Evolutionary conservation across 164 flowering plant species (phyloP), one percentile per base, ranked within the genome.

Genomic region (Nymphaea thermarum): DNA sequence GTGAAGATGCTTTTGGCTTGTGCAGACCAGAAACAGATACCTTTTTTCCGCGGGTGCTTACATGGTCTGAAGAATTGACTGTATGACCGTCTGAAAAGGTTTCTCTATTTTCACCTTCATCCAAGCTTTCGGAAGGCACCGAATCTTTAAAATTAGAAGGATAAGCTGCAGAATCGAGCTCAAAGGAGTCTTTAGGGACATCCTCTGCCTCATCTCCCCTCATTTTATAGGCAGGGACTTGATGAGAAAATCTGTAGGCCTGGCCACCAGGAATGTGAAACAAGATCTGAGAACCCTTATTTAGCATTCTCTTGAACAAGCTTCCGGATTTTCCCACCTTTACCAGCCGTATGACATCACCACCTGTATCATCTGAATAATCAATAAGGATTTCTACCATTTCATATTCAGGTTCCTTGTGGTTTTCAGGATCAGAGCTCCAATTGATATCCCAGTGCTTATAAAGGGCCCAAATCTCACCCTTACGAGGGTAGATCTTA

Each of bases 391-490:
- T 68, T 75, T 82, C 86, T 14, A 86, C 93, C 71, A 77, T 73
- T 42, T 86, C 90, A 77, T 42, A 84, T 62, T 72, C 68, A 63
- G 67, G 79, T 4, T 71, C 62, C 15, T 66, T 62, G 65, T 83
- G 85, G 10, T 71, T 76, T 43, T 77, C 79, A 7, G 86, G 84
- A 36, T 78, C 78, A 7, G 74, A 71, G 36, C 70, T 77, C 88
- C 93, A 85, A 36, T 66, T 69, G 6, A 80, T 76, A 67, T 83
- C 80, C 93, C 93, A 83, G 69, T 80, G 62, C 72, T 75, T 82
- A 67, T 78, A 86, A 3, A 87, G 64, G 5, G 93, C 90, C 93
- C 93, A 87, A 18, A 80, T 79, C 67, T 87, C 88, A 44, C 88
- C 87, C 71, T 77, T 79, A 57, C 75, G 73, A 62, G 93, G 93